Base-by-base conservation (phyloP, 164 flowering plant genomes). In the grape (Vitis vinifera) region DNA sequence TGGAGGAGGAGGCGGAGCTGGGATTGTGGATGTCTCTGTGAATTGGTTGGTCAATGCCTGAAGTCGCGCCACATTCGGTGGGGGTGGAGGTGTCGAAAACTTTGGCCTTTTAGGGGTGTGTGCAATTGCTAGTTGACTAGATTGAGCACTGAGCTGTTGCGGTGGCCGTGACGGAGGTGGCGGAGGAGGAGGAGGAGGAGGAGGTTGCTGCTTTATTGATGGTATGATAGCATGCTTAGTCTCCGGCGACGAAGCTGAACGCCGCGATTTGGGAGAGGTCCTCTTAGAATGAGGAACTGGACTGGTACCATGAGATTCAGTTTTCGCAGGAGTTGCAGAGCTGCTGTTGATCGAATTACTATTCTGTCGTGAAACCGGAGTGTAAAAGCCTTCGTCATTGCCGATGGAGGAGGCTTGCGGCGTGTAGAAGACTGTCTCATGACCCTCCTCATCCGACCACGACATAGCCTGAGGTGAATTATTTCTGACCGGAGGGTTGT, bases 261-360 rank as follows among this genome's bases (percentile, higher is more conserved):
- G 71, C 17, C 90, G 79, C 6, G 93, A 86, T 74, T 75, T 91
- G 2, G 97, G 96, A 59, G 99, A 89, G 51, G 92, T 82, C 74
- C 92, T 77, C 74, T 86, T 81, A 1, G 97, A 89, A 65, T 79
- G 83, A 44, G 91, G 88, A 60, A 81, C 72, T 27, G 76, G 62
- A 67, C 37, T 65, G 15, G 59, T 65, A 2, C 60, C 11, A 63
- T 55, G 13, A 49, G 61, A 44, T 19, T 55, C 59, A 31, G 72
- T 58, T 48, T 63, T 74, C 15, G 29, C 50, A 13, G 67, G 59
- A 31, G 48, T 52, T 37, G 60, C 55, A 62, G 23, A 30, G 19
- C 52, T 10, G 66, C 29, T 48, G 51, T 59, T 71, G 27, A 59
- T 31, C 51, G 66, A 63, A 12, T 51, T 62, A 52, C 69, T 37